Evolutionary conservation across 768 basidiomycete genomes (phyloP).

Genomic region (Trametes elegans): DNA sequence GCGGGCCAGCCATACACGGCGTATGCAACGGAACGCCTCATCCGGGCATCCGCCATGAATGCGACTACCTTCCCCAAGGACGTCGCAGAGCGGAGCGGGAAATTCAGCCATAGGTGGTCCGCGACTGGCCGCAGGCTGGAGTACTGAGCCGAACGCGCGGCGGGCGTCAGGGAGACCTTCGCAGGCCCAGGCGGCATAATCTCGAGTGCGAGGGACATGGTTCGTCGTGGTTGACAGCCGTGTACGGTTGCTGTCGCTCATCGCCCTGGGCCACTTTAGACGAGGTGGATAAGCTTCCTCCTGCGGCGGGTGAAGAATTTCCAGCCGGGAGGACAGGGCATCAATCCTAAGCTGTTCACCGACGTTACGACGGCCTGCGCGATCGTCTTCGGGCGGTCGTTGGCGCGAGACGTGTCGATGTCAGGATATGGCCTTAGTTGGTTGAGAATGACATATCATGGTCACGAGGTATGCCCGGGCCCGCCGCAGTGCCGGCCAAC

Average conservation of each 20-base stretch:
- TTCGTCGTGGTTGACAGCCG: too few species aligned
- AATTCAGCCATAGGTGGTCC: constrained; percentile 35
- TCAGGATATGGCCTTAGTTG: constrained; percentile 44
- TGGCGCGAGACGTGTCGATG: constrained; percentile 26
- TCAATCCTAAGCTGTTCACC: too few species aligned
- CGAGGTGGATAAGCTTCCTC: too few species aligned
- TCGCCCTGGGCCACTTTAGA: too few species aligned
- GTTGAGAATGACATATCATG: constrained; percentile 37
- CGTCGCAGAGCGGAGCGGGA: constrained; percentile 33
- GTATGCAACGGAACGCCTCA: constrained; percentile 43
- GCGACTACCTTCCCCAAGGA: constrained; percentile 37
- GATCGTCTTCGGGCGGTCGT: constrained; percentile 20
- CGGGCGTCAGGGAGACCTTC: constrained; percentile 16
- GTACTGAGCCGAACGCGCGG: constrained; percentile 29
- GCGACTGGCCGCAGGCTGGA: constrained; percentile 34
- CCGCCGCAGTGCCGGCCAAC: not conserved
- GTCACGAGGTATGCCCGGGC: constrained; percentile 35
- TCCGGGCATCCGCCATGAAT: constrained; percentile 40
- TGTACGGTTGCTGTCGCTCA: too few species aligned
- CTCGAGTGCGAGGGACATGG: constrained; percentile 43
- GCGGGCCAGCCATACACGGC: constrained; percentile 33
- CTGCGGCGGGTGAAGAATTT: too few species aligned
- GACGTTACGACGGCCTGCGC: too few species aligned
- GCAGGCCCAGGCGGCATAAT: constrained; percentile 46
- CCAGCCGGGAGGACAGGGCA: too few species aligned